Conservation (phyloP, 1,139 yeast genomes). For the Candida sanyaensis region DNA sequence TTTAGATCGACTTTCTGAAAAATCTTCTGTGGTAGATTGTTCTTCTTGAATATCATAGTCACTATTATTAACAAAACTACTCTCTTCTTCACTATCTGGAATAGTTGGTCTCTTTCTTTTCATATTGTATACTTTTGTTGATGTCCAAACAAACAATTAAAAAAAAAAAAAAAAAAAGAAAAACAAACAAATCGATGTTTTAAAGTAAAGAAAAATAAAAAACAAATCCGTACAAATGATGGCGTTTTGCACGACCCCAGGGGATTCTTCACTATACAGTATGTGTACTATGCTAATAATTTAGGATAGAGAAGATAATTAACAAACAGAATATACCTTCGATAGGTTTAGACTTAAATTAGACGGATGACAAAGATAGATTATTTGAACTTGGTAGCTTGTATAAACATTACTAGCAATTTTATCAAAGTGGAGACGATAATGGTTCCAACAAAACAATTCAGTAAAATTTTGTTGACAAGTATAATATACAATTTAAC, state of each 20-base stretch:
- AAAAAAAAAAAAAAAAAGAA: neutral
- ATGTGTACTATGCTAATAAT: too few species aligned
- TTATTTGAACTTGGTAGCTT: too few species aligned
- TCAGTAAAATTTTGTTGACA: too few species aligned
- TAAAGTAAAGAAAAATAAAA: neutral
- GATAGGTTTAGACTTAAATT: too few species aligned
- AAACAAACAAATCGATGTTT: neutral
- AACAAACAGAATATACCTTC: too few species aligned
- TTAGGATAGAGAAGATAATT: too few species aligned
- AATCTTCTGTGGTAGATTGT: neutral
- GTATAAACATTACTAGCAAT: too few species aligned
- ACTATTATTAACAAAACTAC: conserved; percentile 44
- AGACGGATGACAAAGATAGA: too few species aligned
- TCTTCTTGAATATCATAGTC: conserved; percentile 24
- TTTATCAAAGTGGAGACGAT: too few species aligned
- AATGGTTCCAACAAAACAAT: too few species aligned
- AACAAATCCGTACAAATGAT: conserved; percentile 1
- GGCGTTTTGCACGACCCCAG: conserved; percentile 13
- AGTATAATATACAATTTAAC: too few species aligned
- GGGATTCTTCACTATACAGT: neutral
- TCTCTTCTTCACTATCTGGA: conserved; percentile 20
- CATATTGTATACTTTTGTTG: conserved; percentile 5
- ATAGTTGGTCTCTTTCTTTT: conserved; percentile 22
- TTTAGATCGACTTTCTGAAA: neutral
- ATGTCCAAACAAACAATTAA: neutral